These are phyloP conservation scores for Ulvella scutata DNA, from an alignment of 139 green algal genomes.

Conservation along the genomic window DNA sequence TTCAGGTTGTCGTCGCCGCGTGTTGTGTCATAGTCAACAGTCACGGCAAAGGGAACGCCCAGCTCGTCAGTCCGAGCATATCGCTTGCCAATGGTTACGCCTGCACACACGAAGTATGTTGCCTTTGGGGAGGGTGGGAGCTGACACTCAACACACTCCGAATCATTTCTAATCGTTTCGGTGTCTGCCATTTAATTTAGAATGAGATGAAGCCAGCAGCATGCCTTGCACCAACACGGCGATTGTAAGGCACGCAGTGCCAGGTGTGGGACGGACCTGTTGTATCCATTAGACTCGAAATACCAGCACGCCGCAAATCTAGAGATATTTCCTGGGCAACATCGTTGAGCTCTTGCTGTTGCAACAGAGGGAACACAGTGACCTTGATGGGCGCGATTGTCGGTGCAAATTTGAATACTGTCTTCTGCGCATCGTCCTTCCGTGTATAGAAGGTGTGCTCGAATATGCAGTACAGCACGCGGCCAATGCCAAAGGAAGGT, in stretches of 20 bases:
- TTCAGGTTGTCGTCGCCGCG: conserved; percentile 38
- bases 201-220: no score
- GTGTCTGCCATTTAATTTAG: no score
- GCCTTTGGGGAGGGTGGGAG: no score
- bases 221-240: no score
- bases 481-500: conserved; percentile 95
- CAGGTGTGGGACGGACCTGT: conserved; percentile 30
- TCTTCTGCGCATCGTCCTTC: conserved; percentile 21
- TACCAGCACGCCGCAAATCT: conserved; percentile 32
- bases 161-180: no score
- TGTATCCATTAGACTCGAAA: conserved; percentile 83
- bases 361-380: conserved; percentile 81
- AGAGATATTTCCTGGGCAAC: conserved; percentile 29
- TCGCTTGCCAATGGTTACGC: conserved; percentile 72
- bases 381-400: conserved; percentile 90
- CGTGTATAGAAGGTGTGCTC: conserved; percentile 91
- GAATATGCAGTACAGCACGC: conserved; percentile 98
- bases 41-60: conserved; percentile 90
- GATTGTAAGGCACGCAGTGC: no score
- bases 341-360: conserved; percentile 47
- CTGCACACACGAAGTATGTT: conserved; percentile 6
- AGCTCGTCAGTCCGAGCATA: conserved; percentile 92
- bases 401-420: conserved; percentile 72
- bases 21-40: conserved; percentile 68
- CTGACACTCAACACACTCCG: no score